phyloP scores from a whole-genome alignment of 2,329 filamentous ascomycete genomes.

The Penicillium sp. region DNA sequence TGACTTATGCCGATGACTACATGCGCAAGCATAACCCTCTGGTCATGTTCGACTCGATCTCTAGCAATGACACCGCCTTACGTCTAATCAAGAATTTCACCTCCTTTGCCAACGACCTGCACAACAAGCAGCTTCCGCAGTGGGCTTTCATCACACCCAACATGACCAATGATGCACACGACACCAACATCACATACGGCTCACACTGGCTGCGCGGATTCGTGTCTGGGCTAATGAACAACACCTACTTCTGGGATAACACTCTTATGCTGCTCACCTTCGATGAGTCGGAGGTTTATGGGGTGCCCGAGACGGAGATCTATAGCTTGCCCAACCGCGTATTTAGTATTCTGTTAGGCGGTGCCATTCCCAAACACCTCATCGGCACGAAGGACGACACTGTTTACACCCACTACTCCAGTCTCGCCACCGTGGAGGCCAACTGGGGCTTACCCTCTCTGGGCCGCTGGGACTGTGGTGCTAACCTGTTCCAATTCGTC shows the following conservation, averaged over 20 bases:
- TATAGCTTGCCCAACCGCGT: conserved; percentile 68
- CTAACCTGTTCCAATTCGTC: conserved; percentile 65
- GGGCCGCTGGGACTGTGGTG: conserved; percentile 70
- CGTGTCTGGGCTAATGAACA: conserved; percentile 66
- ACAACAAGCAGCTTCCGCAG: conserved; percentile 65
- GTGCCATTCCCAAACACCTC: conserved; percentile 64
- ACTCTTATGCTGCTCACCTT: conserved; percentile 77
- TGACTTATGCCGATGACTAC: conserved; percentile 69
- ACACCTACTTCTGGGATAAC: conserved; percentile 72
- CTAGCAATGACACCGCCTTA: conserved; percentile 58
- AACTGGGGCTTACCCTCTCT: conserved; percentile 71
- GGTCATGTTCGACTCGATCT: conserved; percentile 66
- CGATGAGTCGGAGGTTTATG: conserved; percentile 45
- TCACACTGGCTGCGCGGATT: conserved; percentile 68
- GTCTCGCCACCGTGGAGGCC: conserved; percentile 64
- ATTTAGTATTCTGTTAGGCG: conserved; percentile 70
- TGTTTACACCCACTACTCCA: conserved; percentile 73
- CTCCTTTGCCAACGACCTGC: conserved; percentile 67
- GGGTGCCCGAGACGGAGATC: conserved; percentile 61
- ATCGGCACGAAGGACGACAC: conserved; percentile 66
- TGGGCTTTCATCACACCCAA: conserved; percentile 57
- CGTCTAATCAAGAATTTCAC: conserved; percentile 72
- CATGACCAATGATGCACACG: conserved; percentile 69
- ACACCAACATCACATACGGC: conserved; percentile 68
- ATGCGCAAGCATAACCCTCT: conserved; percentile 76